Evolutionary conservation across 2,329 filamentous ascomycete genomes (phyloP).

Genomic region (Alternaria brassicicola): DNA sequence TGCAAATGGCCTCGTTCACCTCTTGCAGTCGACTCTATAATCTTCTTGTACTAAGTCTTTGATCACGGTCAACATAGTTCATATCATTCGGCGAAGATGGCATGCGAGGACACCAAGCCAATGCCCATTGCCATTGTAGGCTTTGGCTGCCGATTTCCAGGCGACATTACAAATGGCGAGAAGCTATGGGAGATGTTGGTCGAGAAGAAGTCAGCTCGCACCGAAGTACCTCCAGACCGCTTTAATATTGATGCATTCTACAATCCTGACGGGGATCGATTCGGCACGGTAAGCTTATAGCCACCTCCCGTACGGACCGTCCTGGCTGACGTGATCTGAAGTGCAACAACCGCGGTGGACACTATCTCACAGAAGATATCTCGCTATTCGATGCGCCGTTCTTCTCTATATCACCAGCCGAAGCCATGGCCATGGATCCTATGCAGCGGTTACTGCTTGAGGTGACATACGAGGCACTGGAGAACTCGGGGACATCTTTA

Average conservation of each 20-base stretch:
- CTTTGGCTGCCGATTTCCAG: slow-evolving; percentile 32
- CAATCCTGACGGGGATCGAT: slow-evolving; percentile 20
- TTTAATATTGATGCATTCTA: slow-evolving; percentile 25
- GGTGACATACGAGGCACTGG: slow-evolving; percentile 31
- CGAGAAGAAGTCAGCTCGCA: slow-evolving; percentile 12
- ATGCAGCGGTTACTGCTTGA: slow-evolving; percentile 33
- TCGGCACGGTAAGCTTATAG: slow-evolving; percentile 11
- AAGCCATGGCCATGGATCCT: slow-evolving; percentile 35
- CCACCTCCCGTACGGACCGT: not conserved
- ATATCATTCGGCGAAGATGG: not conserved
- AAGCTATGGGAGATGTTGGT: slow-evolving; percentile 24
- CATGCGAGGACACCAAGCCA: slow-evolving; percentile 7
- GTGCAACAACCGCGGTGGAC: slow-evolving; percentile 24
- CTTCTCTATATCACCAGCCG: slow-evolving; percentile 27
- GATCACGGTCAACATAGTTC: not conserved
- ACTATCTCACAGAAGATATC: slow-evolving; percentile 28
- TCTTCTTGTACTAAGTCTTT: not conserved
- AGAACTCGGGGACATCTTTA: slow-evolving; percentile 22
- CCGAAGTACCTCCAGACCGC: slow-evolving; percentile 18
- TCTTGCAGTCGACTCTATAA: not conserved
- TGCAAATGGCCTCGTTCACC: not conserved
- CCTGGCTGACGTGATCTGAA: not conserved
- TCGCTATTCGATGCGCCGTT: slow-evolving; percentile 30
- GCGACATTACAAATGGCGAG: slow-evolving; percentile 18
- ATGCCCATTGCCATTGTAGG: slow-evolving; percentile 40